A percentile compares a stretch with the other conserved stretches of the same genome.
Conservation (phyloP, 176 grass and related monocot genomes). For the Cocos nucifera region DNA sequence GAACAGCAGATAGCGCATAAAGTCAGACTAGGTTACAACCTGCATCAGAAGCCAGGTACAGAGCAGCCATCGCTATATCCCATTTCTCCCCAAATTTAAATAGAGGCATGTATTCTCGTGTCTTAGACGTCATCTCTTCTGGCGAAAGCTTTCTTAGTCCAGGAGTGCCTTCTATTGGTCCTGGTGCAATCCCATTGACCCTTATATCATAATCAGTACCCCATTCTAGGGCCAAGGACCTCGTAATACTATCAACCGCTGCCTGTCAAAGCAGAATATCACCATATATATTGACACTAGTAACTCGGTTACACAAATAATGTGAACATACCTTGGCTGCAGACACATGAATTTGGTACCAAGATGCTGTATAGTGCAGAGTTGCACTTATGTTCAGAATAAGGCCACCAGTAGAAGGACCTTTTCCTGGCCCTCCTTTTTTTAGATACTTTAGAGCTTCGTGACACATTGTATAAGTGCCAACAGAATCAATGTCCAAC, state of each 20-base stretch:
- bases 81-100: conserved; percentile 68
- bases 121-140: conserved; percentile 52
- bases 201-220: conserved; percentile 86
- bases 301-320: not conserved
- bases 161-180: conserved; percentile 70
- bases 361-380: conserved; percentile 68
- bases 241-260: conserved; percentile 92
- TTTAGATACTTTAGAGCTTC: conserved; percentile 87
- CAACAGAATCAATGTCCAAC: conserved; percentile 83
- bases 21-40: conserved; percentile 17
- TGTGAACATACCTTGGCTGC: conserved; percentile 66
- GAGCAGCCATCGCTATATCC: conserved; percentile 83
- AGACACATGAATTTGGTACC: conserved; percentile 92
- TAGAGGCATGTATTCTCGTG: conserved; percentile 39
- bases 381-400: conserved; percentile 95
- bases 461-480: conserved; percentile 81
- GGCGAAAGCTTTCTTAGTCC: conserved; percentile 94
- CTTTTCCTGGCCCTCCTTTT: conserved; percentile 57
- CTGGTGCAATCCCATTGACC: conserved; percentile 86
- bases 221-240: conserved; percentile 89
- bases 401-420: conserved; percentile 52
- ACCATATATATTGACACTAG: not conserved
- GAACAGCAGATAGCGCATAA: no score
- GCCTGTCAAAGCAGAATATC: conserved; percentile 30
- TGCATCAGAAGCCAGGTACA: conserved; percentile 90